Percentiles rank a stretch among this genome's conserved stretches.
These are phyloP conservation scores for Pythium monospermum DNA, from an alignment of 352 stramenopile species.

Conservation along the genomic window DNA sequence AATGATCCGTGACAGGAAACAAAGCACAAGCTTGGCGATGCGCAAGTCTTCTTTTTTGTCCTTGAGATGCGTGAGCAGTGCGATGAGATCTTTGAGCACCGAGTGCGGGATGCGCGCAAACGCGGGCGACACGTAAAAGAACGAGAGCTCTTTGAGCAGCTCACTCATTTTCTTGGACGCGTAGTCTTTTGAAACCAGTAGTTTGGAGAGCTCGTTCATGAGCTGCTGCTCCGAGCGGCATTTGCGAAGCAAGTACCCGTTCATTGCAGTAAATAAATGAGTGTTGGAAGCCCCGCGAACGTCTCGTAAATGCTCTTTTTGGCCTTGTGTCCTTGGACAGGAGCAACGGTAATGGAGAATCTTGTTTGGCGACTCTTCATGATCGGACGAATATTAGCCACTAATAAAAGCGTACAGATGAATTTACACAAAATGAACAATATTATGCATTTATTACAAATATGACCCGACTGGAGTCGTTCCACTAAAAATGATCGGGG, in stretches of 20 bases:
- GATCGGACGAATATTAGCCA: slow-evolving; percentile 3
- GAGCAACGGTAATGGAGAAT: too few relatives aligned
- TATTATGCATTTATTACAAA: too few relatives aligned
- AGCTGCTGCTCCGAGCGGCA: slow-evolving; percentile 79
- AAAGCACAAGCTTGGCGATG: slow-evolving; percentile 54
- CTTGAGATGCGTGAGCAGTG: slow-evolving; percentile 61
- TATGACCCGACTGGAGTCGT: too few relatives aligned
- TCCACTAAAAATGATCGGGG: too few relatives aligned
- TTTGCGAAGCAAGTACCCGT: slow-evolving; percentile 62
- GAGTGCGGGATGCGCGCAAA: slow-evolving; percentile 46
- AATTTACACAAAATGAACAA: too few relatives aligned
- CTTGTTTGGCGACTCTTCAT: slow-evolving; percentile 13
- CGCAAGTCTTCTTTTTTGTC: slow-evolving; percentile 81
- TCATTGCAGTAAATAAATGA: too few relatives aligned
- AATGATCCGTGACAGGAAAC: slow-evolving; percentile 50
- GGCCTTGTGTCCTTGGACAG: too few relatives aligned
- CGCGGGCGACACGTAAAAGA: slow-evolving; percentile 64
- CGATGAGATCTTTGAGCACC: slow-evolving; percentile 58
- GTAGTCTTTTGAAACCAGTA: slow-evolving; percentile 50
- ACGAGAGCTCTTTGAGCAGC: slow-evolving; percentile 60
- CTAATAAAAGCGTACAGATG: not conserved
- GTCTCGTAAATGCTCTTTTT: too few relatives aligned
- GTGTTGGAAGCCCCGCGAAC: too few relatives aligned
- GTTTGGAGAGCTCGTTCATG: slow-evolving; percentile 73
- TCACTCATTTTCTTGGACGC: slow-evolving; percentile 68